phyloP scores from a whole-genome alignment of 345 rosid species.

The Melaleuca alternifolia region DNA sequence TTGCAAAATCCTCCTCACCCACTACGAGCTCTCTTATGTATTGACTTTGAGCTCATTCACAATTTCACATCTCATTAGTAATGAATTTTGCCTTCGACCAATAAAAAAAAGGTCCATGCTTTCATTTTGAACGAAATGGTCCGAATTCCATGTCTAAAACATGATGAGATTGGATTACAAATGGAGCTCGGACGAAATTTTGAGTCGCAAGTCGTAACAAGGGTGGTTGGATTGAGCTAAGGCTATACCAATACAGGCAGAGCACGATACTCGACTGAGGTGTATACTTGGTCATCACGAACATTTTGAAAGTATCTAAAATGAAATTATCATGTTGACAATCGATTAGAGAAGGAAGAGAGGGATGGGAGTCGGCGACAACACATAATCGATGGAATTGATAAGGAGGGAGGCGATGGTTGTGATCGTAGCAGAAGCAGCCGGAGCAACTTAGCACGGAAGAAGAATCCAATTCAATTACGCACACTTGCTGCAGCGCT shows the following conservation, averaged over 20 bases:
- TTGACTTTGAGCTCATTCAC: too few relatives aligned
- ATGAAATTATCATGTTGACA: background rate
- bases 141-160: accelerated
- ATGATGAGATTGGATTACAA: background rate
- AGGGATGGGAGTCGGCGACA: too few relatives aligned
- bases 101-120: too few relatives aligned
- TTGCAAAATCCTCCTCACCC: too few relatives aligned
- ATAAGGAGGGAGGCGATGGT: too few relatives aligned
- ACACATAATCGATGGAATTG: too few relatives aligned
- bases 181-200: background rate
- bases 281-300: background rate
- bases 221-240: background rate
- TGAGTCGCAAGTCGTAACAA: background rate
- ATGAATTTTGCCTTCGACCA: too few relatives aligned
- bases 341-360: too few relatives aligned
- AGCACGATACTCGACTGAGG: too few relatives aligned
- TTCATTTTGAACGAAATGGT: background rate
- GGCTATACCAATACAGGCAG: background rate
- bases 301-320: background rate
- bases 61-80: too few relatives aligned
- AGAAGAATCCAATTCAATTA: background rate
- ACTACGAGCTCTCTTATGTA: too few relatives aligned
- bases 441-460: background rate
- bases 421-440: too few relatives aligned
- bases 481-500: background rate